Evolutionary conservation across 2,329 filamentous ascomycete genomes (phyloP).

Genomic region (Metarhizium rileyi): DNA sequence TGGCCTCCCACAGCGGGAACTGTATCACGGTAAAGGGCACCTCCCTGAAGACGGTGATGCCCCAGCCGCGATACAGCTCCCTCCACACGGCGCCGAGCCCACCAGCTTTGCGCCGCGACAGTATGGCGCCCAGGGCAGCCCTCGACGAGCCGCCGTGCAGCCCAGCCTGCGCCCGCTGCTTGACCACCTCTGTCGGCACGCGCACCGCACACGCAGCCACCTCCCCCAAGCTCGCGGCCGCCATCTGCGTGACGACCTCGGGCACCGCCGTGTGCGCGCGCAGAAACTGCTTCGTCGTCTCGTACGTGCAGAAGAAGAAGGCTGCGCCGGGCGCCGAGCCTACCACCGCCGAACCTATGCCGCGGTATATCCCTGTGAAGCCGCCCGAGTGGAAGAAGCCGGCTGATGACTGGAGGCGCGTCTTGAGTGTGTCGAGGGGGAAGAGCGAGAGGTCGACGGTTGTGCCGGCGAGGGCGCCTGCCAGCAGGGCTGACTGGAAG

Average conservation of each 20-base stretch:
- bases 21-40: conserved; percentile 96
- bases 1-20: conserved; percentile 90
- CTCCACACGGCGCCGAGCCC: conserved; percentile 55
- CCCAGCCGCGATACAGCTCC: conserved; percentile 86
- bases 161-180: conserved; percentile 88
- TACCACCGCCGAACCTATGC: conserved; percentile 79
- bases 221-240: conserved; percentile 78
- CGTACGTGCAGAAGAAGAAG: conserved; percentile 95
- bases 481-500: conserved; percentile 56
- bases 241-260: conserved; percentile 57
- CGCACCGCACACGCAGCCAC: conserved; percentile 84
- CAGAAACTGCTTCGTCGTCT: conserved; percentile 50
- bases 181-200: conserved; percentile 93
- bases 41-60: conserved; percentile 87
- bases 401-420: conserved; percentile 75
- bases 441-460: conserved; percentile 95
- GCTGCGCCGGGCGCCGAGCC: conserved; percentile 90
- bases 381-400: conserved; percentile 78
- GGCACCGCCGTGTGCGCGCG: conserved; percentile 17
- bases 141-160: conserved; percentile 64
- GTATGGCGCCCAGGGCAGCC: conserved; percentile 60
- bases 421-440: conserved; percentile 98
- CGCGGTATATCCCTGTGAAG: conserved; percentile 86
- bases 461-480: conserved; percentile 85
- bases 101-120: conserved; percentile 34